Evolutionary conservation across 2,329 filamentous ascomycete genomes (phyloP).

Genomic region (Aspergillus neoniger): DNA sequence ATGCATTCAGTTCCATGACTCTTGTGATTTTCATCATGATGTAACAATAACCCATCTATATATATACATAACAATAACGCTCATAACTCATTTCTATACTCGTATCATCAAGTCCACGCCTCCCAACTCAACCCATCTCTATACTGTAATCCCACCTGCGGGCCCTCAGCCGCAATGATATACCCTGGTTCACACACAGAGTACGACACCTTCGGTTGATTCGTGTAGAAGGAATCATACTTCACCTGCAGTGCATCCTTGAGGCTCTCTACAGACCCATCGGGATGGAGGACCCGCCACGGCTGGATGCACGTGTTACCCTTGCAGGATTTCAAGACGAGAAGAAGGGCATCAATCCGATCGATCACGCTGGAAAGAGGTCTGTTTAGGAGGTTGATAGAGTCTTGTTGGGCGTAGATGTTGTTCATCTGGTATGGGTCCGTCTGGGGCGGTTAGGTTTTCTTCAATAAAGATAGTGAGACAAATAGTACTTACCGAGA

Average conservation of each 20-base stretch:
- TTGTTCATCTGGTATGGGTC: slow-evolving; percentile 9
- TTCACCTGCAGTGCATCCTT: slow-evolving; percentile 32
- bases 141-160: slow-evolving; percentile 24
- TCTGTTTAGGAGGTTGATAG: background rate
- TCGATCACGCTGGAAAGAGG: background rate
- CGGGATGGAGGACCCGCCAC: slow-evolving; percentile 40
- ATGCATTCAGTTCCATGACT: background rate
- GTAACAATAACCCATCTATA: background rate
- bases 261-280: slow-evolving; percentile 32
- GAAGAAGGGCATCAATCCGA: slow-evolving; percentile 1
- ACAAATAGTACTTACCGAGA: slow-evolving; percentile 22
- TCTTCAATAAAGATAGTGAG: background rate
- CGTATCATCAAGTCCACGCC: slow-evolving; percentile 10
- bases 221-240: slow-evolving; percentile 38
- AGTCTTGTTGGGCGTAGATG: background rate
- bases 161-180: slow-evolving; percentile 39
- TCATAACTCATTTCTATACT: background rate
- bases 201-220: slow-evolving; percentile 37
- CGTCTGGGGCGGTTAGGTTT: background rate
- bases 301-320: slow-evolving; percentile 38
- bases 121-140: slow-evolving; percentile 24
- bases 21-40: background rate
- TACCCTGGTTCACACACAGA: slow-evolving; percentile 40
- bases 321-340: slow-evolving; percentile 29
- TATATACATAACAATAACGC: background rate